Percentiles rank a stretch among this genome's conserved stretches.
Conservation (phyloP, 495 filamentous ascomycete species). For the Delitschia confertaspora region DNA sequence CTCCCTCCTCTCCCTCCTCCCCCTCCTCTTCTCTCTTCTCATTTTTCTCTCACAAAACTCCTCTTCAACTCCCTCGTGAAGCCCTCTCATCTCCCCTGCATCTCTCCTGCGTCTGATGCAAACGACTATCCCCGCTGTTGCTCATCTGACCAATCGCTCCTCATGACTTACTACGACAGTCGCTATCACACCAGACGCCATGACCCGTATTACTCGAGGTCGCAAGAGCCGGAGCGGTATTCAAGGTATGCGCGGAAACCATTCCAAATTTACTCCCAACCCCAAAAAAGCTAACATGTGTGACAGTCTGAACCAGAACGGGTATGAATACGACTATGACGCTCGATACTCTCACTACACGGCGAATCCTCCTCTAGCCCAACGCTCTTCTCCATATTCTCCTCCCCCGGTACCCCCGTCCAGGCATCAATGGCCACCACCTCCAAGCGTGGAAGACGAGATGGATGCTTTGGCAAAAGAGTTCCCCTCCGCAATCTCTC, state of each 20-base stretch:
- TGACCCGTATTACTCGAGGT: slow-evolving; percentile 12
- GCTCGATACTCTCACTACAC: slow-evolving; percentile 20
- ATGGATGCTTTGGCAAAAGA: slow-evolving; percentile 31
- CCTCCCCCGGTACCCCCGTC: slow-evolving; percentile 8
- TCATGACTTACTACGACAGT: slow-evolving; percentile 25
- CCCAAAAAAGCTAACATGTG: slow-evolving; percentile 10
- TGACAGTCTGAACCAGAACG: slow-evolving; percentile 2
- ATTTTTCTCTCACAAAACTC: no score
- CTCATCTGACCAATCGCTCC: slow-evolving; percentile 13
- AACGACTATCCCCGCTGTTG: background rate
- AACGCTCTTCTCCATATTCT: slow-evolving; percentile 15
- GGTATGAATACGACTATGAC: slow-evolving; percentile 23
- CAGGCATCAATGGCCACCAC: slow-evolving; percentile 31
- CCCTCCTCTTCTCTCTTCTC: background rate
- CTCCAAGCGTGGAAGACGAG: slow-evolving; percentile 35
- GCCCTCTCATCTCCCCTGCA: no score
- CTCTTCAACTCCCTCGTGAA: no score
- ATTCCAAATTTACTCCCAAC: background rate
- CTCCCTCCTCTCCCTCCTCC: background rate
- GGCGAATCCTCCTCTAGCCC: slow-evolving; percentile 18
- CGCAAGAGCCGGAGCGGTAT: slow-evolving; percentile 12
- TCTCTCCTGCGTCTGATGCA: background rate
- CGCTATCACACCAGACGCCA: slow-evolving; percentile 8
- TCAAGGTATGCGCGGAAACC: slow-evolving; percentile 5
- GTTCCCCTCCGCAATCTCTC: slow-evolving; percentile 3